phyloP scores from a whole-genome alignment of 208 protist species.

The Crithidia brevicula region DNA sequence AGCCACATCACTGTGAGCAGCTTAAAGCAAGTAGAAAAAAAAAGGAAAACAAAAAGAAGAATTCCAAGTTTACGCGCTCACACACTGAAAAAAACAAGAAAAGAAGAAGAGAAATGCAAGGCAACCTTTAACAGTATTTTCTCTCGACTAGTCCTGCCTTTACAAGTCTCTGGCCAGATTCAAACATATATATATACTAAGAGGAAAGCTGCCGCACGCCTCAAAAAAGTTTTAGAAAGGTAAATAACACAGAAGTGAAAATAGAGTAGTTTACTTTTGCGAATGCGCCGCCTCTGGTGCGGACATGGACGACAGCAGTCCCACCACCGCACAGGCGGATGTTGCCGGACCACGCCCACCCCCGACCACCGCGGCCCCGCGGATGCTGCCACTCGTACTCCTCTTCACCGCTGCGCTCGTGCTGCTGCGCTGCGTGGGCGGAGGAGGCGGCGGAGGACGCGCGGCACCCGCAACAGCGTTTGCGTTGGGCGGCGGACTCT shows the following conservation, averaged over 20 bases:
- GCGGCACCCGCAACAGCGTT: too few relatives aligned
- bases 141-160: too few relatives aligned
- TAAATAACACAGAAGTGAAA: background rate
- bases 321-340: slow-evolving; percentile 17
- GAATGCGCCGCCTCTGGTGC: slow-evolving; percentile 23
- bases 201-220: too few relatives aligned
- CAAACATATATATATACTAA: too few relatives aligned
- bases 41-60: background rate
- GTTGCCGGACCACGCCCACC: slow-evolving; percentile 1
- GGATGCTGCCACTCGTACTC: background rate
- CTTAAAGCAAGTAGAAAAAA: slow-evolving; percentile 6
- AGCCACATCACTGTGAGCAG: too few relatives aligned
- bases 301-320: background rate
- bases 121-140: too few relatives aligned
- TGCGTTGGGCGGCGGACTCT: slow-evolving; percentile 2
- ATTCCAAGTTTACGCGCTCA: too few relatives aligned
- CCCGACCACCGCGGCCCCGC: background rate
- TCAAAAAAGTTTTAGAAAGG: background rate
- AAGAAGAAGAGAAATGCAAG: slow-evolving; percentile 4
- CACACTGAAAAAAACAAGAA: slow-evolving; percentile 14
- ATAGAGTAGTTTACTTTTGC: background rate
- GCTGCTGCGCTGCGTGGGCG: too few relatives aligned
- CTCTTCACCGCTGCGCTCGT: too few relatives aligned
- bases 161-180: too few relatives aligned
- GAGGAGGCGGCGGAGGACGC: too few relatives aligned